Conservation (phyloP, 306 rosid genomes). For the Rosa persica region DNA sequence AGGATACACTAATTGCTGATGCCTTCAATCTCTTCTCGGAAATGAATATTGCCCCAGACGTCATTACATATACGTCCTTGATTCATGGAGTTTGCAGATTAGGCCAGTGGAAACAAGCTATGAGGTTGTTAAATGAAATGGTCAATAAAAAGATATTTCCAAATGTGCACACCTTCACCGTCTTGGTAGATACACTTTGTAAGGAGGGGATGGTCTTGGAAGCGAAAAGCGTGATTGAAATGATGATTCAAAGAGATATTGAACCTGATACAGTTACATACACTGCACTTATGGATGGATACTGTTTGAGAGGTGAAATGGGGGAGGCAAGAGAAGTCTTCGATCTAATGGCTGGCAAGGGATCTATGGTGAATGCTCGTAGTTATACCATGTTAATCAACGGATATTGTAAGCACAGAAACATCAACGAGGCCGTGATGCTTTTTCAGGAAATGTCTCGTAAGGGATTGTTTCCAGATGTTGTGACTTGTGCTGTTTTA, state of each 20-base stretch:
- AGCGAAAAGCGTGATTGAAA: too few relatives aligned
- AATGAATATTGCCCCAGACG: slow-evolving; percentile 14
- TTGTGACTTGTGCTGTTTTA: neutral
- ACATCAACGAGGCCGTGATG: too few relatives aligned
- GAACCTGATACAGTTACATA: neutral
- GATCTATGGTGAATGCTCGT: neutral
- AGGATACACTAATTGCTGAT: slow-evolving; percentile 24
- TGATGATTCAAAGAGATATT: too few relatives aligned
- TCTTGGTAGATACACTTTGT: neutral
- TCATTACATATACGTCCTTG: neutral
- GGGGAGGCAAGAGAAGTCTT: neutral
- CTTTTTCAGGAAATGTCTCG: too few relatives aligned
- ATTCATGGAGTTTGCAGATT: neutral
- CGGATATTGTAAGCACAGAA: too few relatives aligned
- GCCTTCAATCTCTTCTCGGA: slow-evolving; percentile 29
- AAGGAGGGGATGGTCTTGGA: too few relatives aligned
- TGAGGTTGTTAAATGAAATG: neutral
- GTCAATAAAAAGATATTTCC: neutral
- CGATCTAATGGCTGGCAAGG: neutral
- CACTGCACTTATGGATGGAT: neutral
- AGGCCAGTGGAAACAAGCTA: neutral
- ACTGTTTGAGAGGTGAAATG: slow-evolving; percentile 9
- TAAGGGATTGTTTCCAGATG: neutral
- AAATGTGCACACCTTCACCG: neutral
- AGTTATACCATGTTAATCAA: too few relatives aligned